Conservation (phyloP, 345 rosid genomes). For the Corymbia maculata region DNA sequence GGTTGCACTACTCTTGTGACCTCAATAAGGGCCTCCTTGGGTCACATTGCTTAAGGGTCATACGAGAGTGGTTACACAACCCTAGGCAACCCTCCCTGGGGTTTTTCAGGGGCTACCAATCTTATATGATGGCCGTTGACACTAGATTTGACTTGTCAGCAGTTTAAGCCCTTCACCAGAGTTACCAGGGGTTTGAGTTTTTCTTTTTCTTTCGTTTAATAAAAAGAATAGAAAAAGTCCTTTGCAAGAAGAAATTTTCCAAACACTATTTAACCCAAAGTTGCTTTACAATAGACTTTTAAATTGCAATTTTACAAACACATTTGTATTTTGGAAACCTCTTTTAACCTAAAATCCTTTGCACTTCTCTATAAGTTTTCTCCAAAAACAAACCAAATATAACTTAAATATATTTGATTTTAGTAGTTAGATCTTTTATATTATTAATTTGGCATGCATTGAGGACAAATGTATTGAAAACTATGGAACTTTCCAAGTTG, state of each 20-base stretch:
- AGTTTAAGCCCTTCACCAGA: fast-evolving
- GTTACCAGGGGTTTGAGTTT: neutral
- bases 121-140: fast-evolving
- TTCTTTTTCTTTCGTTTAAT: too few species aligned
- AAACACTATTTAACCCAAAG: too few species aligned
- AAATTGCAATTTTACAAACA: neutral
- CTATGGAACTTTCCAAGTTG: neutral
- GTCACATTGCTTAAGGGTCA: neutral
- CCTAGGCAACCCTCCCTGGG: fast-evolving
- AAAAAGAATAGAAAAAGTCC: neutral
- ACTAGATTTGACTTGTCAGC: neutral
- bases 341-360: neutral
- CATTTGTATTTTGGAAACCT: too few species aligned
- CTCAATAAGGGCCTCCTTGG: neutral
- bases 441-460: neutral
- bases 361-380: neutral
- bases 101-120: fast-evolving
- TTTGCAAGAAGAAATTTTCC: too few species aligned
- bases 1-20: neutral
- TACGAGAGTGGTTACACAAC: neutral
- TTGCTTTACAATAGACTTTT: too few species aligned
- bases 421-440: neutral
- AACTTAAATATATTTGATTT: neutral
- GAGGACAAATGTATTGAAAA: neutral
- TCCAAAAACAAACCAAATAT: neutral